phyloP scores from a whole-genome alignment of 495 filamentous ascomycete genomes.

The Hypoxylon rickii region DNA sequence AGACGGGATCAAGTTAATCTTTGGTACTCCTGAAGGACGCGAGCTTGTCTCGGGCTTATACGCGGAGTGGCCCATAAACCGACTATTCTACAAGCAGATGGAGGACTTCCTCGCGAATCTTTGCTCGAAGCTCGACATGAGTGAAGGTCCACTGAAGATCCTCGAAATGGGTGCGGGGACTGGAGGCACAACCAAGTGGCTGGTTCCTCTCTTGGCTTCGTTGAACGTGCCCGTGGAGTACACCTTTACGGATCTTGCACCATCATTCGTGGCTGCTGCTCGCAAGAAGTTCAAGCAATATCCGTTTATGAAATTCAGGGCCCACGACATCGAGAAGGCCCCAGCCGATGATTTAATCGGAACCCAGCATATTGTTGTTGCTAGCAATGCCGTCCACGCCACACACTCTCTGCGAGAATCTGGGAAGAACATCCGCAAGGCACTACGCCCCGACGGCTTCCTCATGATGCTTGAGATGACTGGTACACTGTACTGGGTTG shows the following conservation, averaged over 20 bases:
- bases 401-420: slow-evolving; percentile 43
- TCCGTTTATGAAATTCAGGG: slow-evolving; percentile 43
- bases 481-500: slow-evolving; percentile 45
- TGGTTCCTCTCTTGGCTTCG: slow-evolving; percentile 42
- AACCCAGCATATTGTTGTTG: slow-evolving; percentile 48
- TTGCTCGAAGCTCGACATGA: slow-evolving; percentile 31
- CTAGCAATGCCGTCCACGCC: slow-evolving; percentile 56
- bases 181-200: slow-evolving; percentile 46
- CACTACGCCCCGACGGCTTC: slow-evolving; percentile 50
- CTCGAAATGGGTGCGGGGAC: slow-evolving; percentile 54
- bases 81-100: slow-evolving; percentile 48
- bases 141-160: slow-evolving; percentile 37
- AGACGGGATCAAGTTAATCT: slow-evolving; percentile 55
- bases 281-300: slow-evolving; percentile 40
- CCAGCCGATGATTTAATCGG: slow-evolving; percentile 42
- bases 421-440: slow-evolving; percentile 38
- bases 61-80: slow-evolving; percentile 48
- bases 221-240: slow-evolving; percentile 51
- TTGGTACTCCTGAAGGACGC: slow-evolving; percentile 51
- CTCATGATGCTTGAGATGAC: slow-evolving; percentile 56
- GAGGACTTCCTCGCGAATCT: slow-evolving; percentile 47
- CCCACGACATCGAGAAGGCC: slow-evolving; percentile 46
- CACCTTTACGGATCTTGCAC: slow-evolving; percentile 53
- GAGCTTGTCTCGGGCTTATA: slow-evolving; percentile 53
- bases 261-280: slow-evolving; percentile 44